Conservation (phyloP, 2,329 filamentous ascomycete species). For the Rhynchosporium graminicola region DNA sequence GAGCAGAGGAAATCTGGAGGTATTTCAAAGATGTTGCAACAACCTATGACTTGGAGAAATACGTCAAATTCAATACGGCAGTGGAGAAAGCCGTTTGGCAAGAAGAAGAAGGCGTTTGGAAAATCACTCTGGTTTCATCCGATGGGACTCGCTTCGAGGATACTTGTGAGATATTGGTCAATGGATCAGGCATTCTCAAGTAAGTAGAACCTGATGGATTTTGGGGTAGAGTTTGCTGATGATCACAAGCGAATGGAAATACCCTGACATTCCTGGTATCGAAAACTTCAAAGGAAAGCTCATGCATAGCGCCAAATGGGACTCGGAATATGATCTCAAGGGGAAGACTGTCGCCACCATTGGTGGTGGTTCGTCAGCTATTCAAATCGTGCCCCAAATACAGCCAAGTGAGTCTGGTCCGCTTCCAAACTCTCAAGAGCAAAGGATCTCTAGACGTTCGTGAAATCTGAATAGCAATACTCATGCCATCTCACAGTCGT, state of each 20-base stretch:
- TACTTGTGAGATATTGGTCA: slow-evolving; percentile 50
- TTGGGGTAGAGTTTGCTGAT: slow-evolving; percentile 44
- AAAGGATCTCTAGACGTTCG: not conserved
- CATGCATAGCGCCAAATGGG: slow-evolving; percentile 48
- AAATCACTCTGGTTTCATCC: slow-evolving; percentile 18
- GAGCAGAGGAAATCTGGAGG: slow-evolving; percentile 35
- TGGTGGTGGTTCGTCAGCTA: slow-evolving; percentile 43
- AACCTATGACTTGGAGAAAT: slow-evolving; percentile 43
- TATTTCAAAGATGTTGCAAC: slow-evolving; percentile 42
- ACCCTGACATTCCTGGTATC: slow-evolving; percentile 49
- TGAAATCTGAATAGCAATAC: not conserved
- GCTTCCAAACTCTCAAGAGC: not conserved
- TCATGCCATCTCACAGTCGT: slow-evolving; percentile 41
- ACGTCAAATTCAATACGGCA: slow-evolving; percentile 47
- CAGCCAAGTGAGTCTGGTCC: slow-evolving; percentile 44
- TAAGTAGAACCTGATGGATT: slow-evolving; percentile 32
- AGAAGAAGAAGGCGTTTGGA: slow-evolving; percentile 45
- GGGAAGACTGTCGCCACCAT: slow-evolving; percentile 42
- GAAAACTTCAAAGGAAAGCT: slow-evolving; percentile 49
- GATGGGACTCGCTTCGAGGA: slow-evolving; percentile 39
- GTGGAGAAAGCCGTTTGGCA: slow-evolving; percentile 49
- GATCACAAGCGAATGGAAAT: slow-evolving; percentile 49
- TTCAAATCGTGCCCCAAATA: slow-evolving; percentile 41
- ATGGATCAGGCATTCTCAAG: slow-evolving; percentile 52
- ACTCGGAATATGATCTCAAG: slow-evolving; percentile 43